phyloP scores from a whole-genome alignment of 2,329 filamentous ascomycete genomes.

The Fonsecaea pedrosoi region DNA sequence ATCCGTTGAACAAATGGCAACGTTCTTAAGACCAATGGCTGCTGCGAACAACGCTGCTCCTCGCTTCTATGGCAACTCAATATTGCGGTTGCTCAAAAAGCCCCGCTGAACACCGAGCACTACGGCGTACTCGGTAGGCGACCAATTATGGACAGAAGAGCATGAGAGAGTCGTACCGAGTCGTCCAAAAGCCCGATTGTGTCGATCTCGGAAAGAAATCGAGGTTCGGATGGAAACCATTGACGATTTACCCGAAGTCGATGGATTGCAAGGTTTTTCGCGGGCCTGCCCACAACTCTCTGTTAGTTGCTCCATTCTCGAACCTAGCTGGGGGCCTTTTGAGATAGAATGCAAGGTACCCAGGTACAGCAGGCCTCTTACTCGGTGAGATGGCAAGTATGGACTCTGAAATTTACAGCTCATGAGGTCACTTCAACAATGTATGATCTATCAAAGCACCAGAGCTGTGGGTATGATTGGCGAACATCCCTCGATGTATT shows the following conservation, averaged over 20 bases:
- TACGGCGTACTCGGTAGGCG: not conserved
- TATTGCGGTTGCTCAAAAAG: constrained; percentile 15
- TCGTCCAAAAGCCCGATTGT: not conserved
- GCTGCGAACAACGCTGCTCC: constrained; percentile 21
- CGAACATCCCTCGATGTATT: not conserved
- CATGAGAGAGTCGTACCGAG: not conserved
- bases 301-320: constrained; percentile 18
- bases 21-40: constrained; percentile 21
- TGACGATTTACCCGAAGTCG: not conserved
- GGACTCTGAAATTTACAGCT: not conserved
- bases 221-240: not conserved
- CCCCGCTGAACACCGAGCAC: not conserved
- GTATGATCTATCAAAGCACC: not conserved
- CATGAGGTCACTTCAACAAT: not conserved
- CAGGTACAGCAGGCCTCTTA: not conserved
- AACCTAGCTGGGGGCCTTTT: constrained; percentile 22
- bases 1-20: constrained; percentile 21
- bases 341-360: not conserved
- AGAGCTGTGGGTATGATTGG: not conserved
- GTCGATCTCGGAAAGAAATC: not conserved
- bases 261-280: not conserved
- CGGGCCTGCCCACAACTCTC: constrained; percentile 3
- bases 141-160: constrained; percentile 14
- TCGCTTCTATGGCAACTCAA: constrained; percentile 14
- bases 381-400: not conserved